Base-by-base conservation (phyloP, 805 yeast species). In the Metschnikowia santaceciliae region DNA sequence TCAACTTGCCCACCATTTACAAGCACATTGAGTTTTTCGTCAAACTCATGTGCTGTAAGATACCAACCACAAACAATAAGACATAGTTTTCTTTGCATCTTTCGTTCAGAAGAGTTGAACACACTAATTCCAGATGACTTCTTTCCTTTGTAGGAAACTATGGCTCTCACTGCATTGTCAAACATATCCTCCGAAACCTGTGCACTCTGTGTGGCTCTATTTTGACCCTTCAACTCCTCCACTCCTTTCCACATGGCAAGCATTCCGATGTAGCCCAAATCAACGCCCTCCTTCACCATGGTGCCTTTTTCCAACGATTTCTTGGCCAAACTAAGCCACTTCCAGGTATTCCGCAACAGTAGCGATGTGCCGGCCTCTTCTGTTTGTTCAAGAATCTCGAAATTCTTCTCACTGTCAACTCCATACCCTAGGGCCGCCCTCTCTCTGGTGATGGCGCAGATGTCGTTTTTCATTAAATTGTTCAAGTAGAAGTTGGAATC, bases 21-120 rank as follows among this genome's bases (percentile, higher is more conserved):
- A 38, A 92, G 73, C 38, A 75, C 72, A 20, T 70, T 68, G 37
- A 88, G 76, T 54, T 85, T 83, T 37, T 79, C 82, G 56, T 90
- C 96, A 54, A 90, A 77, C 63, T 89, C 96, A 23, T 79, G 71
- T 15, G 80, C 79, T 1, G 90, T 83, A 59, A 88, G 83, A 60
- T 88, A 90, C 95, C 97, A 91, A 1, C 98, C 98, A 34, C 90
- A 84, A 14, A 89, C 88, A 42, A 85, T 81, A 70, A 91, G 72
- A 59, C 96, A 90, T 13, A 91, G 70, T 56, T 82, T 83, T 54
- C 98, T 70, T 62, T 88, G 91, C 2, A 82, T 75, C 52, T 81
- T 81, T 42, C 77, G 74, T 11, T 74, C 76, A 49, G 81, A 77
- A 14, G 71, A 69, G 14, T 76, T 71, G 3, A 74, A 69, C 26